Conservation (phyloP, 2,329 filamentous ascomycete genomes). For the Pseudopyricularia cyperi region DNA sequence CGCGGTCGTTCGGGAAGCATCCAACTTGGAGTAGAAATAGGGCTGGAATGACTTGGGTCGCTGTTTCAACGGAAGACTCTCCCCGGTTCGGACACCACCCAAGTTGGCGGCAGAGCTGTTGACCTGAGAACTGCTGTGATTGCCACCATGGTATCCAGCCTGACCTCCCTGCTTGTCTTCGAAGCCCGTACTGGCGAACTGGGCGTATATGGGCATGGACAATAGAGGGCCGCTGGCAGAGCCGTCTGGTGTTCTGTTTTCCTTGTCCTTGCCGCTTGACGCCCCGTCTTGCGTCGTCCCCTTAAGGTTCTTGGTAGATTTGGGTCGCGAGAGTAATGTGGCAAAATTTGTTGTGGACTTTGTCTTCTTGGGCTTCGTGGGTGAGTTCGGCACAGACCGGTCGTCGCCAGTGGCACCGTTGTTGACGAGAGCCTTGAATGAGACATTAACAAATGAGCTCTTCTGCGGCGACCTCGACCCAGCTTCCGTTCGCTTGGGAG, state of each 20-base stretch:
- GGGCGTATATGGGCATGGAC: slow-evolving; percentile 69
- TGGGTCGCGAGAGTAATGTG: slow-evolving; percentile 60
- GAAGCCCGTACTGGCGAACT: slow-evolving; percentile 39
- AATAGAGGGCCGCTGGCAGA: slow-evolving; percentile 30
- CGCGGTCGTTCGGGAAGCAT: slow-evolving; percentile 10
- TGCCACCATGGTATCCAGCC: neutral
- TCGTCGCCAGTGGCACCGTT: slow-evolving; percentile 23
- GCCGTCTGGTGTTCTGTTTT: slow-evolving; percentile 58
- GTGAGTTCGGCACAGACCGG: slow-evolving; percentile 29
- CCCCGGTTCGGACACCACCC: slow-evolving; percentile 10
- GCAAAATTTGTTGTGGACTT: slow-evolving; percentile 79
- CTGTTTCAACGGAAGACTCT: slow-evolving; percentile 19
- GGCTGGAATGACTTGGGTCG: slow-evolving; percentile 39
- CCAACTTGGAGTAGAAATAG: slow-evolving; percentile 12
- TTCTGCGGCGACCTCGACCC: slow-evolving; percentile 27
- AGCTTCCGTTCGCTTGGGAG: slow-evolving; percentile 23
- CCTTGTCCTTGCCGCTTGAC: slow-evolving; percentile 54
- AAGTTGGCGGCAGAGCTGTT: slow-evolving; percentile 6
- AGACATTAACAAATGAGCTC: slow-evolving; percentile 26
- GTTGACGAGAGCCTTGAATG: slow-evolving; percentile 26
- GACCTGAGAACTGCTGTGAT: slow-evolving; percentile 8
- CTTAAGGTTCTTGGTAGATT: slow-evolving; percentile 56
- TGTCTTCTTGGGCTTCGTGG: slow-evolving; percentile 58
- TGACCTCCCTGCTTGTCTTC: neutral
- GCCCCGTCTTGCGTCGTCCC: slow-evolving; percentile 20